These are phyloP conservation scores for Capillidium rhysosporum DNA, from an alignment of 371 early-diverging fungal species.

Conservation along the genomic window DNA sequence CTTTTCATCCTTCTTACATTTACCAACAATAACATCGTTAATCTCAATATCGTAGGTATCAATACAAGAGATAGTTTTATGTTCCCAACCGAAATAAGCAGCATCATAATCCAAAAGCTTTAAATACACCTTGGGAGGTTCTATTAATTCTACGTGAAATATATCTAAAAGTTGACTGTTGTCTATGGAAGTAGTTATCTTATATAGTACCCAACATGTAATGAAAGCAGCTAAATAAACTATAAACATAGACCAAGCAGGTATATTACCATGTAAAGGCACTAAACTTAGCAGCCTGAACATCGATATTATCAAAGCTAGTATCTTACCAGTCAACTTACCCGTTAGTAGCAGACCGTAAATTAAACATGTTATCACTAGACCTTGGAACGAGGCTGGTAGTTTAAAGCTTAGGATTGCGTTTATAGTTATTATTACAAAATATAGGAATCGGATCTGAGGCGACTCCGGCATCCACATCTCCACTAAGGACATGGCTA, in stretches of 20 bases:
- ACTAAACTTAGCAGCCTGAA: not conserved
- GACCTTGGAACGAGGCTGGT: slow-evolving; percentile 4
- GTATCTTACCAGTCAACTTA: not conserved
- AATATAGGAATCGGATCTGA: not conserved
- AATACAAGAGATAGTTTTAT: not conserved
- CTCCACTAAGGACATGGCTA: not conserved
- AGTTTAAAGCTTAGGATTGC: slow-evolving; percentile 1
- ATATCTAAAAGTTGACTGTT: slow-evolving; percentile 1
- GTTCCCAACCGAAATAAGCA: slow-evolving; percentile 5
- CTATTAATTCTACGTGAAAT: not conserved
- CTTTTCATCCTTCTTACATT: not conserved
- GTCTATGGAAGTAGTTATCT: not conserved
- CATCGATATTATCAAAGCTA: not conserved
- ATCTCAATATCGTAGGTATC: slow-evolving; percentile 1
- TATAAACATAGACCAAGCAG: not conserved
- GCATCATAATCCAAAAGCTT: not conserved
- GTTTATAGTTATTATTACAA: not conserved
- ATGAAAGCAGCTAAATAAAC: not conserved
- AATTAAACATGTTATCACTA: not conserved
- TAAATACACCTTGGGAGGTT: slow-evolving; percentile 1
- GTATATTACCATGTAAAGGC: not conserved
- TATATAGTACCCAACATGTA: slow-evolving; percentile 1
- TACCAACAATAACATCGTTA: slow-evolving; percentile 1
- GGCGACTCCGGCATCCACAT: not conserved
- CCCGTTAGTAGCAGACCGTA: slow-evolving; percentile 1